Evolutionary conservation across 2,329 filamentous ascomycete species (phyloP).

Genomic region (Zasmidium citrigriseum): DNA sequence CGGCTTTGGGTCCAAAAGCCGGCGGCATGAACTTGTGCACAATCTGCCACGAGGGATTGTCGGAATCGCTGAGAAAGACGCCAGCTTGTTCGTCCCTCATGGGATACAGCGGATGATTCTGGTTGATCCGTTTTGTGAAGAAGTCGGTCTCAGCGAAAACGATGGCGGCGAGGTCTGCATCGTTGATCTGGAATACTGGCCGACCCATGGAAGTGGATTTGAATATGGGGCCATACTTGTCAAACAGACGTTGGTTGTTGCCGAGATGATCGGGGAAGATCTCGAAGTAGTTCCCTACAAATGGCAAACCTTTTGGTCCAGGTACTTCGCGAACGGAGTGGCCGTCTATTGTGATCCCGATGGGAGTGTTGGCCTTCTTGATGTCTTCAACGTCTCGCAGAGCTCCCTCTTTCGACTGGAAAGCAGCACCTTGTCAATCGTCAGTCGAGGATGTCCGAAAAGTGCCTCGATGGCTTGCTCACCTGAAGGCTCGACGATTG

Average conservation of each 20-base stretch:
- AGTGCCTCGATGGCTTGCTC: background rate
- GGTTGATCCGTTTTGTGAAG: constrained; percentile 45
- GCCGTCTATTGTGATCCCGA: constrained; percentile 51
- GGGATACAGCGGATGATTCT: constrained; percentile 33
- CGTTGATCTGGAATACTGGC: constrained; percentile 39
- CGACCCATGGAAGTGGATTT: constrained; percentile 41
- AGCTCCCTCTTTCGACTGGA: constrained; percentile 6
- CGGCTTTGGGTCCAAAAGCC: constrained; percentile 59
- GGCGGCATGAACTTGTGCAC: constrained; percentile 65
- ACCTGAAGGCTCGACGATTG: constrained; percentile 34
- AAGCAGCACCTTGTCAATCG: constrained; percentile 19
- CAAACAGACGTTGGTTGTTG: constrained; percentile 44
- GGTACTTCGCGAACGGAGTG: constrained; percentile 46
- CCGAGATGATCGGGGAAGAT: constrained; percentile 45
- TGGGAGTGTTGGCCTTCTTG: constrained; percentile 18
- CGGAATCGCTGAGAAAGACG: constrained; percentile 48
- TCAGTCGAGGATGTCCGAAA: background rate
- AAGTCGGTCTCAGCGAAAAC: constrained; percentile 38
- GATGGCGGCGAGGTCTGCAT: constrained; percentile 37
- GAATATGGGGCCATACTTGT: constrained; percentile 40
- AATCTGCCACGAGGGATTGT: constrained; percentile 51
- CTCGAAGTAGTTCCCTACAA: constrained; percentile 39
- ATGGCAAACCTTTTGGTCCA: constrained; percentile 41
- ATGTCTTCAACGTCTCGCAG: constrained; percentile 21
- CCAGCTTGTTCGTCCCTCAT: constrained; percentile 36